phyloP scores from a whole-genome alignment of 108 stramenopile species.

The Discostella stelligeroides region DNA sequence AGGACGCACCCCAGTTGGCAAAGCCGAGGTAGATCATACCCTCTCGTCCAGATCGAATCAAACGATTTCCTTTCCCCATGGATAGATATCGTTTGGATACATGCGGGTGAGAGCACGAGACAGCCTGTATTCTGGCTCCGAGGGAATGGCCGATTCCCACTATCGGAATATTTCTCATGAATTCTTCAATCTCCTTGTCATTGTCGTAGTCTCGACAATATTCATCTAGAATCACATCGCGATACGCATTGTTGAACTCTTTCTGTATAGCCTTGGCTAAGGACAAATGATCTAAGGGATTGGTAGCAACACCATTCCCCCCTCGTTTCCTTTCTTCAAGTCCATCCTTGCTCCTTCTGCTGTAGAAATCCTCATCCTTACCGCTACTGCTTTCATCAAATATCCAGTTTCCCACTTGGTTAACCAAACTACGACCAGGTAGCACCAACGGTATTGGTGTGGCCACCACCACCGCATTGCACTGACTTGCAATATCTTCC shows the following conservation, averaged over 20 bases:
- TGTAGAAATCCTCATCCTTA: constrained; percentile 1
- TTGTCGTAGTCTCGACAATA: constrained; percentile 50
- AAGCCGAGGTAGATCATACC: constrained; percentile 51
- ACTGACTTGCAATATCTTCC: constrained; percentile 62
- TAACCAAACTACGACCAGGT: constrained; percentile 33
- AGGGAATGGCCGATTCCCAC: constrained; percentile 83
- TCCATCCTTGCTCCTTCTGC: neutral
- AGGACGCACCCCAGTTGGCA: constrained; percentile 46
- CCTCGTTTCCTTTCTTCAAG: neutral
- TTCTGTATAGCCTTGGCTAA: constrained; percentile 50
- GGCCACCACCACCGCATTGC: constrained; percentile 66
- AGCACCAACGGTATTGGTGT: constrained; percentile 76
- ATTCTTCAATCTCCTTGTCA: constrained; percentile 45
- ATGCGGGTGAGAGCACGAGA: constrained; percentile 49
- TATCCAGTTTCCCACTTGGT: constrained; percentile 35
- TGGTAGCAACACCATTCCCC: constrained; percentile 21
- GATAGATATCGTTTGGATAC: constrained; percentile 30
- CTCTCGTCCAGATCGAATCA: constrained; percentile 48
- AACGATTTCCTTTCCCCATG: constrained; percentile 41
- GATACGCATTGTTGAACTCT: constrained; percentile 69
- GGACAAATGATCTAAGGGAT: constrained; percentile 73
- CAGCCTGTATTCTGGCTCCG: constrained; percentile 71
- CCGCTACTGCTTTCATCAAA: constrained; percentile 24
- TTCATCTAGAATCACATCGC: constrained; percentile 75
- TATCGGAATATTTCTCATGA: constrained; percentile 54